phyloP scores from a whole-genome alignment of 2,329 filamentous ascomycete genomes.

The Colletotrichum liaoningense region DNA sequence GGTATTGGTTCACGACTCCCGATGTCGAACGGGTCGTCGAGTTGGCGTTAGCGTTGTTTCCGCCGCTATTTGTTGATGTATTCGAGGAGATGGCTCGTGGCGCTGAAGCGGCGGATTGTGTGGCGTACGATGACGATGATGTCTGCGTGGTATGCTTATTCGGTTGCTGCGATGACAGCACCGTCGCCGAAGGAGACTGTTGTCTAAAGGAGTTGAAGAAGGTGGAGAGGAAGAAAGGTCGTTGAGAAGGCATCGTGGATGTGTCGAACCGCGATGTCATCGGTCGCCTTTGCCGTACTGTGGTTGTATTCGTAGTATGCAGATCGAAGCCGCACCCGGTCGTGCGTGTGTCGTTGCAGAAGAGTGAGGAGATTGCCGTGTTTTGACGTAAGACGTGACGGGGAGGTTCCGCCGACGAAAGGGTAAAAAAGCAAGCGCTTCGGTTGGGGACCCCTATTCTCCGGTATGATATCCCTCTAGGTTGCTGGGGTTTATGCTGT shows the following conservation, averaged over 20 bases:
- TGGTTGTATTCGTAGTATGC: background rate
- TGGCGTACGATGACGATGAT: conserved; percentile 26
- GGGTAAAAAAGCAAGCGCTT: conserved; percentile 16
- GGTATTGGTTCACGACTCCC: conserved; percentile 43
- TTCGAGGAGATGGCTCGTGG: conserved; percentile 34
- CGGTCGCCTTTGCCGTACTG: background rate
- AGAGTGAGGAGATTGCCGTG: background rate
- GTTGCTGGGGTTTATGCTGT: conserved; percentile 31
- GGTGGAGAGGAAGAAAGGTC: conserved; percentile 67
- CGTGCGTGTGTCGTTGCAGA: background rate
- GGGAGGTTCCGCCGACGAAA: conserved; percentile 13
- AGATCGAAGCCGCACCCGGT: background rate
- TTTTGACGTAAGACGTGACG: conserved; percentile 22
- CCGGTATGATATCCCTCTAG: conserved; percentile 9
- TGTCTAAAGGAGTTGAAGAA: conserved; percentile 68
- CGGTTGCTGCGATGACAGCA: conserved; percentile 33
- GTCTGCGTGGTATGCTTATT: conserved; percentile 35
- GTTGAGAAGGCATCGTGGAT: conserved; percentile 61
- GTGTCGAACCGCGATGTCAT: background rate
- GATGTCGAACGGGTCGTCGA: conserved; percentile 35
- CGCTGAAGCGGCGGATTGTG: conserved; percentile 29
- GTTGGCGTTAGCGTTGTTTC: background rate
- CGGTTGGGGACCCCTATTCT: conserved; percentile 31
- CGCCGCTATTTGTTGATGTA: conserved; percentile 4
- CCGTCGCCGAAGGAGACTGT: conserved; percentile 46